These are phyloP conservation scores for Apiospora koreana DNA, from an alignment of 2,329 filamentous ascomycete species.

Conservation along the genomic window DNA sequence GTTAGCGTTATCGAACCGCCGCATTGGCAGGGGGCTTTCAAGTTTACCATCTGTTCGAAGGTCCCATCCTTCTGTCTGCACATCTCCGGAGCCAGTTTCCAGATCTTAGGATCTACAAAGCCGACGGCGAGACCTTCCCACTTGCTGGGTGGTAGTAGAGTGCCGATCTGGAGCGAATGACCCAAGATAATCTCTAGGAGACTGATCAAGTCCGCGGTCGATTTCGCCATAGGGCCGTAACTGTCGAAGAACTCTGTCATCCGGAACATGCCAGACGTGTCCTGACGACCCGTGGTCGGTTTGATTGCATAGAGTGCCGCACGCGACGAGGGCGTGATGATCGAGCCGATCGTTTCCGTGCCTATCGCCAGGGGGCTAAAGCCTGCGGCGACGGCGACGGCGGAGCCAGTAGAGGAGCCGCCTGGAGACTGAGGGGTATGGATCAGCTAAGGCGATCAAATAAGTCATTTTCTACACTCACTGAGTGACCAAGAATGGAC, in stretches of 20 bases:
- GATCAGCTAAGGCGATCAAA: too few relatives aligned
- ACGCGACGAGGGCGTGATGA: slow-evolving; percentile 24
- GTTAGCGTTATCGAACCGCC: too few relatives aligned
- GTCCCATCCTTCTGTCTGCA: slow-evolving; percentile 3
- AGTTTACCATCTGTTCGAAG: slow-evolving; percentile 11
- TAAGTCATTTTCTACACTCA: neutral
- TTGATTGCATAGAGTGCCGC: slow-evolving; percentile 31
- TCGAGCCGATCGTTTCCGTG: slow-evolving; percentile 35
- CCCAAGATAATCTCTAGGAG: neutral
- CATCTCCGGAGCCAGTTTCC: slow-evolving; percentile 1
- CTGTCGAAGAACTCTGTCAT: slow-evolving; percentile 28
- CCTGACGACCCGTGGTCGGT: slow-evolving; percentile 20
- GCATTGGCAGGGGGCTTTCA: too few relatives aligned
- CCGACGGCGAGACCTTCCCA: neutral
- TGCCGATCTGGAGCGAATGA: neutral
- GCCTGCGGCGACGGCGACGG: slow-evolving; percentile 32
- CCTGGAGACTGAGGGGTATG: slow-evolving; percentile 33
- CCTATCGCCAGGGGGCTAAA: slow-evolving; percentile 33
- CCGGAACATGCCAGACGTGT: slow-evolving; percentile 21
- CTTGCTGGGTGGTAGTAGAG: neutral
- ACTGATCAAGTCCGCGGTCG: neutral
- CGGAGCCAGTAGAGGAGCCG: slow-evolving; percentile 36
- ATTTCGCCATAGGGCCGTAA: slow-evolving; percentile 28
- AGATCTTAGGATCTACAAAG: slow-evolving; percentile 4
- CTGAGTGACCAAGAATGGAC: slow-evolving; percentile 12